Percentiles rank a stretch among this genome's conserved stretches.
Conservation (phyloP, 306 rosid species). For the Quercus wislizeni region DNA sequence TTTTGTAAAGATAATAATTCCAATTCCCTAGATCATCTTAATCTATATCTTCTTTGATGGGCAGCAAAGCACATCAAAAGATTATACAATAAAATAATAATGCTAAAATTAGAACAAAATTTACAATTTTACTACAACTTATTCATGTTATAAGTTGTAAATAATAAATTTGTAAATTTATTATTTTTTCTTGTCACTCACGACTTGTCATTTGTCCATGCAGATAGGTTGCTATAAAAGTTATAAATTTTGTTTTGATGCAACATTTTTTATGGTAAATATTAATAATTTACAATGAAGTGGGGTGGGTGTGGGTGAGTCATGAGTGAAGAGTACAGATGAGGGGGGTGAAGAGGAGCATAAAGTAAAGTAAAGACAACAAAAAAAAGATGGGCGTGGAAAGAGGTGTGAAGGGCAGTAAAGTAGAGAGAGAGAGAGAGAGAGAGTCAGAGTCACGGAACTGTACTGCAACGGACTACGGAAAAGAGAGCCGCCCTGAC, state of each 20-base stretch:
- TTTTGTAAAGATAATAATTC: too few species aligned
- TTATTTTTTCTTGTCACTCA: rapidly evolving
- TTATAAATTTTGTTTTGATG: too few species aligned
- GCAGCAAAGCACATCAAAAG: too few species aligned
- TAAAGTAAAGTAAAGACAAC: neutral
- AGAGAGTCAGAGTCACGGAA: slow-evolving; percentile 11
- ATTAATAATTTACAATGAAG: too few species aligned
- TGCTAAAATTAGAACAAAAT: too few species aligned
- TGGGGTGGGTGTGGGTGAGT: too few species aligned
- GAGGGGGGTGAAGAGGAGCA: neutral
- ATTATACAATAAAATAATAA: too few species aligned
- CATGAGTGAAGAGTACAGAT: neutral
- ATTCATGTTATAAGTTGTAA: rapidly evolving
- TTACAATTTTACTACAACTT: too few species aligned
- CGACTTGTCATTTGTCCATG: rapidly evolving
- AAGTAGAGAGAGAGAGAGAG: neutral
- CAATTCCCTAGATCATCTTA: too few species aligned
- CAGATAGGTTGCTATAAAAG: too few species aligned
- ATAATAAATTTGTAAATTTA: rapidly evolving
- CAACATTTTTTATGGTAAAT: too few species aligned
- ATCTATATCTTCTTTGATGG: too few species aligned
- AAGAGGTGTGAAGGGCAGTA: neutral
- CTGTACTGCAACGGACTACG: slow-evolving; percentile 19
- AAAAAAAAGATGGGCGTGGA: neutral
- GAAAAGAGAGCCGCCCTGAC: neutral